These are phyloP conservation scores for Zygoascus ofunaensis DNA, from an alignment of 805 yeast species.

Conservation along the genomic window DNA sequence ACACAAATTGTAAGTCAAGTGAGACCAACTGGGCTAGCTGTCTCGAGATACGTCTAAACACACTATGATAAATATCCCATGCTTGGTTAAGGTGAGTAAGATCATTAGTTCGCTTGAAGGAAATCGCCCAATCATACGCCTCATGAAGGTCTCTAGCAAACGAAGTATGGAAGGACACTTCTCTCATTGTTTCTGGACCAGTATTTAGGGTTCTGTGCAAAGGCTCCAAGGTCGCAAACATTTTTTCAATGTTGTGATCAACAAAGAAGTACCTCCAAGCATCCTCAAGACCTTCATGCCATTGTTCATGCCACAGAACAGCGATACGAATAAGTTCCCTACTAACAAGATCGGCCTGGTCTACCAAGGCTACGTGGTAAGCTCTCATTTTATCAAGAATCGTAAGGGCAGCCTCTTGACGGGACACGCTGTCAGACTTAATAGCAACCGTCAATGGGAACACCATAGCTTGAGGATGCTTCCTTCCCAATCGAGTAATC, in stretches of 20 bases:
- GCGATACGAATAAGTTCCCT: slow-evolving; percentile 90
- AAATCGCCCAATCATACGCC: slow-evolving; percentile 88
- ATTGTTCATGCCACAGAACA: slow-evolving; percentile 92
- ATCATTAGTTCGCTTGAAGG: slow-evolving; percentile 77
- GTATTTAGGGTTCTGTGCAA: slow-evolving; percentile 73
- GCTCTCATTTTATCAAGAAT: slow-evolving; percentile 87
- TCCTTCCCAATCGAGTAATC: slow-evolving; percentile 79
- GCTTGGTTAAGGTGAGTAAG: slow-evolving; percentile 88
- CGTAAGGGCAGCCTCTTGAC: slow-evolving; percentile 85
- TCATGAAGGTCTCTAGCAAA: slow-evolving; percentile 89
- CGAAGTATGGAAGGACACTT: slow-evolving; percentile 83
- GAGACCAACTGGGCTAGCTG: slow-evolving; percentile 82
- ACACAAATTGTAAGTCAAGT: slow-evolving; percentile 83
- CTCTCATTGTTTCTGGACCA: slow-evolving; percentile 86
- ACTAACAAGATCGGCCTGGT: slow-evolving; percentile 90
- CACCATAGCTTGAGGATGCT: slow-evolving; percentile 94
- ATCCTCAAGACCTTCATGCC: slow-evolving; percentile 97
- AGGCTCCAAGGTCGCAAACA: slow-evolving; percentile 87
- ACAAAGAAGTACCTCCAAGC: slow-evolving; percentile 91
- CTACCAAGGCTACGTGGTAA: slow-evolving; percentile 76
- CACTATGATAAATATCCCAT: slow-evolving; percentile 93
- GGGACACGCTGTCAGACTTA: slow-evolving; percentile 79
- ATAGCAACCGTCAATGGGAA: slow-evolving; percentile 94
- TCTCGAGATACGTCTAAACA: slow-evolving; percentile 81
- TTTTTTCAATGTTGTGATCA: slow-evolving; percentile 87